Evolutionary conservation across 2,329 filamentous ascomycete species (phyloP).

Genomic region (Sordariomycetes sp.): DNA sequence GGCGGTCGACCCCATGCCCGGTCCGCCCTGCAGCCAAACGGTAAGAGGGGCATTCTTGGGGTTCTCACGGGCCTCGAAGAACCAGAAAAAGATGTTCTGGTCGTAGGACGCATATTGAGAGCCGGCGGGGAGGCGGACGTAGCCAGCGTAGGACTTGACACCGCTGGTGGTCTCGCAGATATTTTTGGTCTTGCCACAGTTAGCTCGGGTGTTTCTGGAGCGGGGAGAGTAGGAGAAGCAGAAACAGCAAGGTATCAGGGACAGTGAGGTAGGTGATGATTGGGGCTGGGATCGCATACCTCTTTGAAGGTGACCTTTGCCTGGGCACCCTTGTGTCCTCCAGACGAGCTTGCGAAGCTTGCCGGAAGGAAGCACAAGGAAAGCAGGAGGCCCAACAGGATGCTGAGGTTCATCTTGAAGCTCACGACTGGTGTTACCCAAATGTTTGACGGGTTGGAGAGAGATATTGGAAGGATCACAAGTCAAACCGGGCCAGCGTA

Average conservation of each 20-base stretch:
- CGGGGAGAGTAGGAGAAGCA: background rate
- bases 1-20: constrained; percentile 53
- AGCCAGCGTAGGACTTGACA: constrained; percentile 33
- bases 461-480: background rate
- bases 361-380: background rate
- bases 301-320: background rate
- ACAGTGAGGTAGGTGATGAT: background rate
- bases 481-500: no score
- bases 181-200: constrained; percentile 21
- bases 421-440: background rate
- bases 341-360: background rate
- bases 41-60: background rate
- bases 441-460: background rate
- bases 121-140: constrained; percentile 29
- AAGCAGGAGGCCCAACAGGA: background rate
- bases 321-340: background rate
- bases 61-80: constrained; percentile 29
- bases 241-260: background rate
- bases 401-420: background rate
- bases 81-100: constrained; percentile 39
- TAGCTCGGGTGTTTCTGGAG: background rate
- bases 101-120: constrained; percentile 1
- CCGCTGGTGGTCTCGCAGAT: constrained; percentile 30
- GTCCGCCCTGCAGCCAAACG: constrained; percentile 59
- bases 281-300: background rate